Conservation (phyloP, 2,329 filamentous ascomycete species). For the Exophiala bonariae region DNA sequence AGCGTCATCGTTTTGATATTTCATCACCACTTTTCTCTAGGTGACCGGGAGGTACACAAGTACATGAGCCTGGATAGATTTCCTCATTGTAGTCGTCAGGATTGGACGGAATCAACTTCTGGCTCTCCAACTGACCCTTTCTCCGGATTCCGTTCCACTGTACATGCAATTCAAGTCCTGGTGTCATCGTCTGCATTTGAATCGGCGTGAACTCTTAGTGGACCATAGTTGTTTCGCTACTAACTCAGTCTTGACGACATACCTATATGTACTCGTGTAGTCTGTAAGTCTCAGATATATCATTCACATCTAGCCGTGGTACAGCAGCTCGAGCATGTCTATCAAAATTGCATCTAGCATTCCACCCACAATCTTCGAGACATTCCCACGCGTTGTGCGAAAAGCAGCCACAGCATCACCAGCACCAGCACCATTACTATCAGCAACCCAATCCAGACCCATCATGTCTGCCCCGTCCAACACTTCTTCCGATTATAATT, state of each 20-base stretch:
- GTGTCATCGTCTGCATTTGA: background rate
- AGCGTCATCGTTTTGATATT: conserved; percentile 3
- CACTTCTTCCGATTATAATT: conserved; percentile 4
- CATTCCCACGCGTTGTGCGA: conserved; percentile 12
- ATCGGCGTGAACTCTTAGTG: background rate
- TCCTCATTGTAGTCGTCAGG: too few relatives aligned
- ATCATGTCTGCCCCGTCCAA: background rate
- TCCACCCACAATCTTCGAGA: conserved; percentile 24
- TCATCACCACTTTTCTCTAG: conserved; percentile 9
- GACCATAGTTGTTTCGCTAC: background rate
- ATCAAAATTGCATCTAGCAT: too few relatives aligned
- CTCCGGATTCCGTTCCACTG: too few relatives aligned
- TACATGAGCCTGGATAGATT: too few relatives aligned
- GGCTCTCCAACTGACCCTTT: too few relatives aligned
- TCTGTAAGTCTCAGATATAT: too few relatives aligned
- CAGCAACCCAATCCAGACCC: conserved; percentile 2
- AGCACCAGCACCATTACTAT: background rate
- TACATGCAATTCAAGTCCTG: background rate
- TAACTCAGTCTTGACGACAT: background rate
- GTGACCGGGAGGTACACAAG: too few relatives aligned
- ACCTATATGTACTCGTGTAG: background rate
- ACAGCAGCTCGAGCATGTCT: too few relatives aligned
- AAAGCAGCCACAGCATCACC: background rate
- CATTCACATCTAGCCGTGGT: too few relatives aligned
- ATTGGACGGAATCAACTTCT: too few relatives aligned